Evolutionary conservation across 202 grass and related monocot species (phyloP).

Genomic region (Cymbopogon flexuosus): DNA sequence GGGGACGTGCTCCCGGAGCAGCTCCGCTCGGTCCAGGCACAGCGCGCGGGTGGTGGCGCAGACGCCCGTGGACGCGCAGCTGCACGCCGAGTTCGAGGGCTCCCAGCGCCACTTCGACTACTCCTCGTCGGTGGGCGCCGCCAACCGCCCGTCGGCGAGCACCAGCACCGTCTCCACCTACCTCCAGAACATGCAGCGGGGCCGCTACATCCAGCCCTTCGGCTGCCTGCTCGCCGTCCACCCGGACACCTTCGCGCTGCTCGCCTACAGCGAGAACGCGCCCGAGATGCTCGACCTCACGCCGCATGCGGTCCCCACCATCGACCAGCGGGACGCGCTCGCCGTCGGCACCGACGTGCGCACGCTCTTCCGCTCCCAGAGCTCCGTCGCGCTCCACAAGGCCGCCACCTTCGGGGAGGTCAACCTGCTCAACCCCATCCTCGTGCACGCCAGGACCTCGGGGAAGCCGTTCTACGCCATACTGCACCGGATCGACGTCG

Average conservation of each 20-base stretch:
- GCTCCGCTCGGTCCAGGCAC: constrained; percentile 70
- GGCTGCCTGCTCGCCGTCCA: constrained; percentile 82
- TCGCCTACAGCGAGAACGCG: constrained; percentile 91
- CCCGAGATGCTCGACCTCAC: constrained; percentile 94
- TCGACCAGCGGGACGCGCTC: constrained; percentile 70
- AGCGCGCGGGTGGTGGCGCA: constrained; percentile 80
- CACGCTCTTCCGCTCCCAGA: constrained; percentile 67
- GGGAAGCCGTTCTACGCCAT: constrained; percentile 97
- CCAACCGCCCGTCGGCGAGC: constrained; percentile 36
- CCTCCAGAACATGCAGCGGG: constrained; percentile 70
- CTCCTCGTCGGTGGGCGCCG: constrained; percentile 47
- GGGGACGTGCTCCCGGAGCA: constrained; percentile 60
- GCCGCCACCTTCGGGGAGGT: constrained; percentile 73
- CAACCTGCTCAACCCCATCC: constrained; percentile 82
- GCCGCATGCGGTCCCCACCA: constrained; percentile 85
- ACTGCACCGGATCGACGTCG: constrained; percentile 70
- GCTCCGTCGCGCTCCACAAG: constrained; percentile 70
- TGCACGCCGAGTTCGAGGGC: constrained; percentile 78
- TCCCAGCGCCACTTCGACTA: constrained; percentile 67
- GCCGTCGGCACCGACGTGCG: constrained; percentile 57
- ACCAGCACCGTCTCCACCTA: constrained; percentile 62
- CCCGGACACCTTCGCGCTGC: constrained; percentile 50
- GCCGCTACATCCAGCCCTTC: constrained; percentile 81
- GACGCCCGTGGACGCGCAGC: constrained; percentile 65
- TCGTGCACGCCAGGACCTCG: constrained; percentile 78